Evolutionary conservation across 768 basidiomycete genomes (phyloP), one percentile per base, ranked within the genome.

Genomic region (Boletus reticuloceps): DNA sequence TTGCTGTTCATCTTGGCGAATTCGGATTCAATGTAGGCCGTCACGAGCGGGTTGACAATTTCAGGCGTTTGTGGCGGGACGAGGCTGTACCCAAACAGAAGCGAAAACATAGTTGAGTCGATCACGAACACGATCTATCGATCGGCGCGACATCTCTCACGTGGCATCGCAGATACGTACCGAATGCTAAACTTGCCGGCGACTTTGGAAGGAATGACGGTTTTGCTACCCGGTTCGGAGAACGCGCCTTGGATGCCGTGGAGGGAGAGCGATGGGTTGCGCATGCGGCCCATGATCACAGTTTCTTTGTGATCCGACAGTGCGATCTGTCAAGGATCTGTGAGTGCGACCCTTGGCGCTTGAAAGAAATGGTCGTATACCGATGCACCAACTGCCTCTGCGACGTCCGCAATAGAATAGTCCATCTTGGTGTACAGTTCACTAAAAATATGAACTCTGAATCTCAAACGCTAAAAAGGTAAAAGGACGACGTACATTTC

Each of bases 191-290:
- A 98, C 73, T 97, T 97, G 42, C 94, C 94, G 36, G 81, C 70
- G 11, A 89, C 91, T 55, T 86, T 85, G 32, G 93, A 92, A 0
- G 95, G 95, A 54, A 98, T 98, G 65, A 98, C 95, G 0, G 95
- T 98, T 82, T 93, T 94, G 19, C 17, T 80, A 83, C 3, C 91
- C 0, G 82, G 79, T 0, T 83, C 85, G 51, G 82, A 91, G 77
- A 95, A 97, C 2, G 94, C 96, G 47, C 95, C 94, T 72, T 97
- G 91, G 64, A 98, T 95, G 12, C 96, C 96, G 69, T 98, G 95
- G 25, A 98, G 74, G 3, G 92, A 94, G 58, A 98, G 80, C 54
- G 87, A 89, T 3, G 95, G 91, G 62, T 82, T 77, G 34, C 94
- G 84, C 95, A 98, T 98, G 62, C 93, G 85, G 38, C 90, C 92